Percentiles rank a stretch among this genome's conserved stretches.
Evolutionary conservation across 2,329 filamentous ascomycete species (phyloP).

Genomic region (Xylariaceae sp.): DNA sequence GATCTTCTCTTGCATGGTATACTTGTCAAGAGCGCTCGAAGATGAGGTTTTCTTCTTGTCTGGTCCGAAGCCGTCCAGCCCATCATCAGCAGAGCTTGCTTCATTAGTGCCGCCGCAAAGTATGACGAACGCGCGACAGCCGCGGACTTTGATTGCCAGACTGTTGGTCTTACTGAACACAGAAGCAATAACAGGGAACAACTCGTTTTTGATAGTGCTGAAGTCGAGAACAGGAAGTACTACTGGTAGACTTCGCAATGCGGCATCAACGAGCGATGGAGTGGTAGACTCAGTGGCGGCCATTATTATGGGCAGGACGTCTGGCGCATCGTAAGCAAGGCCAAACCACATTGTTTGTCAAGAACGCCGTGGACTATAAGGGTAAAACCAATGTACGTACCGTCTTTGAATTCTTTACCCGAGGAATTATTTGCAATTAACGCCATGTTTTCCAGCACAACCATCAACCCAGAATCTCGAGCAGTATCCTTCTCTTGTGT

Average conservation of each 20-base stretch:
- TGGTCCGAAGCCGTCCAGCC: conserved; percentile 66
- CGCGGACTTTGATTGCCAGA: conserved; percentile 89
- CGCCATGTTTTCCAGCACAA: conserved; percentile 79
- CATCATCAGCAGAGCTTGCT: conserved; percentile 55
- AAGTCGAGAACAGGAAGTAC: conserved; percentile 91
- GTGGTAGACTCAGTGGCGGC: conserved; percentile 84
- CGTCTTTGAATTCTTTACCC: conserved; percentile 92
- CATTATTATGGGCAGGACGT: conserved; percentile 82
- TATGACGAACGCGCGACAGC: conserved; percentile 83
- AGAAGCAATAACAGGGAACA: conserved; percentile 85
- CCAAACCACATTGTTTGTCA: not conserved
- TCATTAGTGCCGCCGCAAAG: conserved; percentile 74
- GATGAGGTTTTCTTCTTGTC: conserved; percentile 58
- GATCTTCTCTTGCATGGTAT: conserved; percentile 97
- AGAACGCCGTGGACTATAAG: not conserved
- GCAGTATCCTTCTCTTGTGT: conserved; percentile 71
- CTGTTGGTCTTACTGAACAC: conserved; percentile 94
- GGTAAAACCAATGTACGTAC: conserved; percentile 37
- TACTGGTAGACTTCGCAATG: conserved; percentile 70
- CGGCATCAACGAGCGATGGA: conserved; percentile 82
- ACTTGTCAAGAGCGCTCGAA: conserved; percentile 87
- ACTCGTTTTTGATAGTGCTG: conserved; percentile 91
- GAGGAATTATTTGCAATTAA: conserved; percentile 75
- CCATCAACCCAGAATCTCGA: conserved; percentile 86
- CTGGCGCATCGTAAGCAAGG: conserved; percentile 38